Evolutionary conservation across 306 rosid genomes (phyloP).

Genomic region (Ammopiptanthus mongolicus): DNA sequence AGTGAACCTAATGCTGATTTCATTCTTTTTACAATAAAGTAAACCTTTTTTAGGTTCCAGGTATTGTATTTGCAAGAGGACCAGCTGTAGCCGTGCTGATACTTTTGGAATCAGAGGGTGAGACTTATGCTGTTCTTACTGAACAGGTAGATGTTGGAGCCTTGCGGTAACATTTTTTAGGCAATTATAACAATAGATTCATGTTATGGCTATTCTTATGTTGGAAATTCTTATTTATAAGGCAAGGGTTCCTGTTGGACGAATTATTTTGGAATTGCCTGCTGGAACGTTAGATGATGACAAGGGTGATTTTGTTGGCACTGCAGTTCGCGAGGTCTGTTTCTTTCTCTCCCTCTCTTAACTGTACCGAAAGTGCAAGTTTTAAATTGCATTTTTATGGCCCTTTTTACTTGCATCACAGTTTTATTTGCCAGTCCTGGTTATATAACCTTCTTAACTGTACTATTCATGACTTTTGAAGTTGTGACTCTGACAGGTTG

Average conservation of each 20-base stretch:
- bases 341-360: slow-evolving; percentile 4
- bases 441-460: not conserved
- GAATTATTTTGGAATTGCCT: slow-evolving; percentile 79
- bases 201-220: slow-evolving; percentile 15
- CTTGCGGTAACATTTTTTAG: not conserved
- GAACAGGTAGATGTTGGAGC: slow-evolving; percentile 59
- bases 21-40: slow-evolving; percentile 34
- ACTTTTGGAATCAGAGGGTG: slow-evolving; percentile 74
- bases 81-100: slow-evolving; percentile 85
- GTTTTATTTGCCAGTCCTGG: not conserved
- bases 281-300: slow-evolving; percentile 93
- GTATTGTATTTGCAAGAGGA: slow-evolving; percentile 94
- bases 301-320: slow-evolving; percentile 76
- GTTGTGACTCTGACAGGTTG: slow-evolving; percentile 54
- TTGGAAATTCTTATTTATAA: slow-evolving; percentile 32
- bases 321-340: slow-evolving; percentile 90
- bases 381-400: not conserved
- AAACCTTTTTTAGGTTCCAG: slow-evolving; percentile 71
- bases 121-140: slow-evolving; percentile 84
- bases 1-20: slow-evolving; percentile 26
- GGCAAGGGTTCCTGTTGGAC: slow-evolving; percentile 90
- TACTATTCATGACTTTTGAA: not conserved
- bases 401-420: not conserved
- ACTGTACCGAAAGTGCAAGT: not conserved
- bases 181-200: not conserved